phyloP scores from a whole-genome alignment of 768 basidiomycete species.

The Saitozyma sp. region DNA sequence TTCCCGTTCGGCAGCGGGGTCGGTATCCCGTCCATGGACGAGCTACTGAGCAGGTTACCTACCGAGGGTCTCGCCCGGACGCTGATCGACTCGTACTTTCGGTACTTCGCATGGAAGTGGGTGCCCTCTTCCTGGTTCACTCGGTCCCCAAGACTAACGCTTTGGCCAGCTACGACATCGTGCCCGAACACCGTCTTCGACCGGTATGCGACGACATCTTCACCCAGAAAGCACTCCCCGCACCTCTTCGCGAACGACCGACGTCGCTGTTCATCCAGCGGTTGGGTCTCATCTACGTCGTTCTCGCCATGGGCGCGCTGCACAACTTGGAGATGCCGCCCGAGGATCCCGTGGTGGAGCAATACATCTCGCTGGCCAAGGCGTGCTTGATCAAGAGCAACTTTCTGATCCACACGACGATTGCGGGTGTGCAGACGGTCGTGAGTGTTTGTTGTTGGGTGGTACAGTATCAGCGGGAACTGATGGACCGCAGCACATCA shows the following conservation, averaged over 20 bases:
- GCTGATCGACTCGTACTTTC: constrained; percentile 24
- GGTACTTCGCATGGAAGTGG: constrained; percentile 33
- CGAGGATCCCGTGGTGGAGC: constrained; percentile 9
- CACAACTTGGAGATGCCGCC: constrained; percentile 24
- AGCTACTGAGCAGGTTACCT: constrained; percentile 14
- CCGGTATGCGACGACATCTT: too few species aligned
- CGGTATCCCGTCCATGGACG: not conserved
- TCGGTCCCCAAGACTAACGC: not conserved
- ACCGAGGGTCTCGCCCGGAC: constrained; percentile 20
- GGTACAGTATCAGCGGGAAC: not conserved
- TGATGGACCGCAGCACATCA: constrained; percentile 7
- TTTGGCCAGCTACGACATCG: constrained; percentile 18
- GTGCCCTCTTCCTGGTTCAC: not conserved
- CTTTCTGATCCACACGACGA: constrained; percentile 24
- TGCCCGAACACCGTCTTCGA: constrained; percentile 3
- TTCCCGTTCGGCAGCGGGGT: constrained; percentile 14
- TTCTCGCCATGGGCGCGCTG: constrained; percentile 23
- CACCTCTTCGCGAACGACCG: constrained; percentile 6
- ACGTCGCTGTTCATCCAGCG: constrained; percentile 6
- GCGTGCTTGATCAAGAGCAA: constrained; percentile 15
- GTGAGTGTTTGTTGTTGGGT: not conserved
- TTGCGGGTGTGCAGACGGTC: constrained; percentile 24
- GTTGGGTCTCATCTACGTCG: constrained; percentile 21
- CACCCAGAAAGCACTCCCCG: too few species aligned
- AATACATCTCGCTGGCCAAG: constrained; percentile 11